Percentiles rank a stretch among this genome's conserved stretches.
phyloP scores from a whole-genome alignment of 768 basidiomycete genomes.

The Harrya chromipes region DNA sequence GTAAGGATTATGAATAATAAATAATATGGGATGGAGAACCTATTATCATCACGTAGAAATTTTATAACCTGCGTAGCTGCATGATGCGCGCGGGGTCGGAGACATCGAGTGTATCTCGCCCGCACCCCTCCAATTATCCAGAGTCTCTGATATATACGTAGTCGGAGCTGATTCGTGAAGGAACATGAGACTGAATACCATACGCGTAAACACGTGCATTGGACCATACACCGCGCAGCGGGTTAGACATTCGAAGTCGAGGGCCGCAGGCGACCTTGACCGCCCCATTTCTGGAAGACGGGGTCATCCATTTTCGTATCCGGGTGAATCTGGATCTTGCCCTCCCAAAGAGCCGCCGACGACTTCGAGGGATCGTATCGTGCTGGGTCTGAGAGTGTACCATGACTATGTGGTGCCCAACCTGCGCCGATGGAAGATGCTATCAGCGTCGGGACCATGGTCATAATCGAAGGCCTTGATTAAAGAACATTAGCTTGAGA shows the following conservation, averaged over 20 bases:
- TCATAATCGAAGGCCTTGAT: slow-evolving; percentile 64
- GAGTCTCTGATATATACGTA: slow-evolving; percentile 11
- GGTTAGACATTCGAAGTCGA: slow-evolving; percentile 19
- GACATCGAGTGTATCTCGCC: neutral
- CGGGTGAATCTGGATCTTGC: slow-evolving; percentile 84
- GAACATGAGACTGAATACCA: slow-evolving; percentile 2
- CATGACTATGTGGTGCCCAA: slow-evolving; percentile 53
- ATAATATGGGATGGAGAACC: slow-evolving; percentile 16
- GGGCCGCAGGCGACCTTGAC: slow-evolving; percentile 8
- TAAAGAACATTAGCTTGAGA: slow-evolving; percentile 23
- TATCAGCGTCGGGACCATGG: slow-evolving; percentile 73
- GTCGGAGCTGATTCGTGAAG: slow-evolving; percentile 4
- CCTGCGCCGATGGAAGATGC: slow-evolving; percentile 71
- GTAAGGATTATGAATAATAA: slow-evolving; percentile 16
- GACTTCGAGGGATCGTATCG: slow-evolving; percentile 75
- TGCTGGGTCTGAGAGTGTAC: slow-evolving; percentile 71
- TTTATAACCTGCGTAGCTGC: neutral
- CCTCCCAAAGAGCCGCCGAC: slow-evolving; percentile 80
- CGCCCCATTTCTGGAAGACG: slow-evolving; percentile 34
- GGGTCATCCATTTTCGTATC: slow-evolving; percentile 72
- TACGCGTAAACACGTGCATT: neutral
- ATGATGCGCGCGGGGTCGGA: neutral
- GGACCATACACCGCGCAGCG: neutral
- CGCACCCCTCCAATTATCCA: slow-evolving; percentile 4
- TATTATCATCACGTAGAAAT: neutral